phyloP scores from a whole-genome alignment of 129 eudicot species.

The Ambrosia artemisiifolia region DNA sequence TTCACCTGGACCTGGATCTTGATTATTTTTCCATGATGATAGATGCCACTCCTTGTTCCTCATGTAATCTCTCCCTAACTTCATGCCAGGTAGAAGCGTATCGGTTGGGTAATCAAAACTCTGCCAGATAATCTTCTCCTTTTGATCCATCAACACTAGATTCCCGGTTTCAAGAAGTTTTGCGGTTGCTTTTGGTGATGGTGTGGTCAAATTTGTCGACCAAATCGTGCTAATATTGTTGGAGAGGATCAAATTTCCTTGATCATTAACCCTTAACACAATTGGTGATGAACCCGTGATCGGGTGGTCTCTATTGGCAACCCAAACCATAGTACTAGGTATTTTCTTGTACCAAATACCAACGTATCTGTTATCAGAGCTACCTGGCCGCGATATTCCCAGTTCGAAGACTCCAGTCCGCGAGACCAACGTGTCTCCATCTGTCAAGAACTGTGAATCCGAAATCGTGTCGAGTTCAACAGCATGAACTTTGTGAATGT shows the following conservation, averaged over 20 bases:
- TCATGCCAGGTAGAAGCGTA: constrained; percentile 42
- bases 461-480: constrained; percentile 16
- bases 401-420: constrained; percentile 18
- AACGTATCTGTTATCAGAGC: constrained; percentile 10
- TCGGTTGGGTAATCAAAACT: constrained; percentile 52
- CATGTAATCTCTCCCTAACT: constrained; percentile 20
- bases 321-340: constrained; percentile 21
- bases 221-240: constrained; percentile 9
- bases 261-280: neutral
- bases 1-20: constrained; percentile 41
- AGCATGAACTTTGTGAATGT: neutral
- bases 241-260: constrained; percentile 6
- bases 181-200: constrained; percentile 13
- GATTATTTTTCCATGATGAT: constrained; percentile 36
- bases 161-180: constrained; percentile 40
- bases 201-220: constrained; percentile 13
- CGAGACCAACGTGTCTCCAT: constrained; percentile 26
- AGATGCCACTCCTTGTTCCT: constrained; percentile 26
- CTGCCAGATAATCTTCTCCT: constrained; percentile 37
- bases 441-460: constrained; percentile 10
- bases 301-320: constrained; percentile 28
- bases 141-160: constrained; percentile 26
- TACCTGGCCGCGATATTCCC: constrained; percentile 19
- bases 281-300: neutral
- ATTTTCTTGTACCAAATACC: constrained; percentile 33